These are phyloP conservation scores for Solanum phureja DNA, from an alignment of 257 asterid genomes.

Conservation along the genomic window DNA sequence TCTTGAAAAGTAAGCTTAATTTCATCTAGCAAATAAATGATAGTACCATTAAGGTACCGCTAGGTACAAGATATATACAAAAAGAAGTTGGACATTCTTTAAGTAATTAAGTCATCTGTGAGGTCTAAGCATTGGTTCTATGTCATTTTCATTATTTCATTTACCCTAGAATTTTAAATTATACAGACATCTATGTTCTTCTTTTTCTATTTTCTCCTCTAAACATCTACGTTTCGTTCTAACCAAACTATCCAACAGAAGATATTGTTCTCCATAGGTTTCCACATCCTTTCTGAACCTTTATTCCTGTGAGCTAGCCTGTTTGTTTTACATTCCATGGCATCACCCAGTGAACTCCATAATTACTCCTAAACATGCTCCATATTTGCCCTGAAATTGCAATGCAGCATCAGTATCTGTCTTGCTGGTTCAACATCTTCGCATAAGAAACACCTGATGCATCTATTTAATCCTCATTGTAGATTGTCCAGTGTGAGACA, in stretches of 20 bases:
- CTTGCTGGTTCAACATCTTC: not conserved
- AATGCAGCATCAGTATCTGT: not conserved
- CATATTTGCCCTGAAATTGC: not conserved
- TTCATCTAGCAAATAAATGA: not conserved
- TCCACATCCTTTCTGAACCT: not conserved
- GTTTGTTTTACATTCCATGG: not conserved
- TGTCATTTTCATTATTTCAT: not conserved
- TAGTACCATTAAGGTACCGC: not conserved
- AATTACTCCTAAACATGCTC: not conserved
- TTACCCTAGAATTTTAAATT: not conserved
- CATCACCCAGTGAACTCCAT: not conserved
- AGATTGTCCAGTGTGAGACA: not conserved
- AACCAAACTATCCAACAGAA: not conserved
- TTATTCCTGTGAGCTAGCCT: not conserved
- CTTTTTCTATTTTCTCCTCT: not conserved
- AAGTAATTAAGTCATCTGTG: not conserved
- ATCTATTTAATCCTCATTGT: not conserved
- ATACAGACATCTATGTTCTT: not conserved
- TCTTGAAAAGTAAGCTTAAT: not conserved
- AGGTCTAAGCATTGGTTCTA: not conserved
- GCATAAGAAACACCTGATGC: not conserved
- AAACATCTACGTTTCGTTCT: not conserved
- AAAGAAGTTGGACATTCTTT: not conserved
- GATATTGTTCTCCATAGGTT: not conserved
- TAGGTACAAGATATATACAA: not conserved